Evolutionary conservation across 495 filamentous ascomycete genomes (phyloP).

Genomic region (Achaetomiella virescens): DNA sequence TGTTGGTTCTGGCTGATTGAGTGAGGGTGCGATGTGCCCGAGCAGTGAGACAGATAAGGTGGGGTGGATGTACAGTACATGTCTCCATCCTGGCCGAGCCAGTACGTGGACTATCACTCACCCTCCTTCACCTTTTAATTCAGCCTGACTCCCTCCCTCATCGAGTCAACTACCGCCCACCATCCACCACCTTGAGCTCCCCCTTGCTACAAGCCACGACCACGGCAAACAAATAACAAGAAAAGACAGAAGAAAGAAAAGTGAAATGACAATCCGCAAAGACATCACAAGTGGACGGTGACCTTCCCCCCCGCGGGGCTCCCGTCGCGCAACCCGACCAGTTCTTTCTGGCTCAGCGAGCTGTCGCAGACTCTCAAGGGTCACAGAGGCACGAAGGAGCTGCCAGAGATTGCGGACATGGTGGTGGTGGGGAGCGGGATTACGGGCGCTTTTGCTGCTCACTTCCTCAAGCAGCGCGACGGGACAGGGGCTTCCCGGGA

Average conservation of each 20-base stretch:
- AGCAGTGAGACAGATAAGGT: too few relatives aligned
- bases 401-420: constrained; percentile 60
- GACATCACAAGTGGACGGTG: not conserved
- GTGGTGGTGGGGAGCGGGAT: constrained; percentile 69
- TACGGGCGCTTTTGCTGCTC: constrained; percentile 60
- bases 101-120: too few relatives aligned
- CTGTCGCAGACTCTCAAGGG: constrained; percentile 50
- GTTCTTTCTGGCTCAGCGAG: constrained; percentile 69
- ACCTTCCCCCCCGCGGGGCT: constrained; percentile 36
- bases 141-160: too few relatives aligned
- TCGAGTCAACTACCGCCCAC: too few relatives aligned
- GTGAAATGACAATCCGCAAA: constrained; percentile 10
- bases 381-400: constrained; percentile 51
- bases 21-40: too few relatives aligned
- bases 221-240: not conserved
- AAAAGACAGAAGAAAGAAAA: not conserved
- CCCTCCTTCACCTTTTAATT: too few relatives aligned
- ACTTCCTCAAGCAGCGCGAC: constrained; percentile 49
- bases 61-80: too few relatives aligned
- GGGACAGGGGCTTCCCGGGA: constrained; percentile 5
- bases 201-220: too few relatives aligned
- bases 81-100: too few relatives aligned
- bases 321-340: constrained; percentile 50
- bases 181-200: too few relatives aligned
- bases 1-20: not conserved